These are phyloP conservation scores for Elongisporangium anandrum DNA, from an alignment of 352 stramenopile species.

Conservation along the genomic window DNA sequence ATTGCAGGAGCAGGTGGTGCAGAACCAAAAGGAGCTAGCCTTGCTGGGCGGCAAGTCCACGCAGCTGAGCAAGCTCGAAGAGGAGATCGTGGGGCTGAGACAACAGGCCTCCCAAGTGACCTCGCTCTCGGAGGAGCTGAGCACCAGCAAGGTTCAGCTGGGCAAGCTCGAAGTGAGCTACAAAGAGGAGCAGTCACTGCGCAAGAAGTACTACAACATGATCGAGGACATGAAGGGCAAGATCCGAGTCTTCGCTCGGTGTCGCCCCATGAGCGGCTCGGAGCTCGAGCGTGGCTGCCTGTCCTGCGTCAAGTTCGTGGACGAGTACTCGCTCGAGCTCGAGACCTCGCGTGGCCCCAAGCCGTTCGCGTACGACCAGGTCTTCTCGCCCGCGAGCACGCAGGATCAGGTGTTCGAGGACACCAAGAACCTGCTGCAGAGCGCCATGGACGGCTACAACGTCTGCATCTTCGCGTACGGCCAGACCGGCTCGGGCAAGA, in stretches of 20 bases:
- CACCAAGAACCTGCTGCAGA: constrained; percentile 90
- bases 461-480: constrained; percentile 94
- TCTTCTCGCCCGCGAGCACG: constrained; percentile 75
- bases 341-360: constrained; percentile 74
- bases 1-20: constrained; percentile 45
- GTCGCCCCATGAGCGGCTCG: constrained; percentile 86
- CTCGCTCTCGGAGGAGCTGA: constrained; percentile 43
- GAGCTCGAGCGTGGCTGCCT: constrained; percentile 79
- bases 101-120: constrained; percentile 46
- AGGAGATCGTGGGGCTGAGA: constrained; percentile 47
- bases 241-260: constrained; percentile 91
- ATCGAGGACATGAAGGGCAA: constrained; percentile 96
- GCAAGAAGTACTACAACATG: constrained; percentile 95
- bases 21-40: constrained; percentile 43
- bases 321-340: constrained; percentile 86
- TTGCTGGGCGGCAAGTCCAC: constrained; percentile 39
- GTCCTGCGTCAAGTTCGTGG: constrained; percentile 59
- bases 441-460: constrained; percentile 89
- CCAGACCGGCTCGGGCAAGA: constrained; percentile 92
- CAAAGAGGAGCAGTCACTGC: constrained; percentile 84
- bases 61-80: constrained; percentile 55
- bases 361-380: constrained; percentile 88
- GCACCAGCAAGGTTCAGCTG: constrained; percentile 21
- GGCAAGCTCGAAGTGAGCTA: constrained; percentile 72
- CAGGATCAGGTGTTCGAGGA: constrained; percentile 91